A percentile compares a stretch with the other conserved stretches of the same genome.
These are phyloP conservation scores for Puccinia novopanici DNA, from an alignment of 1,284 basidiomycete species.

Conservation along the genomic window DNA sequence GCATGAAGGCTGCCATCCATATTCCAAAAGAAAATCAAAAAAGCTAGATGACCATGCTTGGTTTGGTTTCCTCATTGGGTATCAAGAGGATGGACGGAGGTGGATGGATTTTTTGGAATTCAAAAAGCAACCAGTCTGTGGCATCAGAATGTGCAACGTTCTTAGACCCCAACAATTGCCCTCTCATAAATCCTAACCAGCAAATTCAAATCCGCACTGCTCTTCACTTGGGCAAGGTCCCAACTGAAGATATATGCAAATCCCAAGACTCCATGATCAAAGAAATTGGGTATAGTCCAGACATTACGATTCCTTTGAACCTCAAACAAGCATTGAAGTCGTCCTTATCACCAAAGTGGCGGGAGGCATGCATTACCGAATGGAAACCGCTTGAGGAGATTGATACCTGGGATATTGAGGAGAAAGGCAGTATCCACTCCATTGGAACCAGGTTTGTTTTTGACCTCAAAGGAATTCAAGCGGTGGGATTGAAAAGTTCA, in stretches of 20 bases:
- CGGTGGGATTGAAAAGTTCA: background rate
- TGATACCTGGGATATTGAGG: no score
- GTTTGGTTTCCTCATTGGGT: background rate
- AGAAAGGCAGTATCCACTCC: background rate
- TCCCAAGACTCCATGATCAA: no score
- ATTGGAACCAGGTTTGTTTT: background rate
- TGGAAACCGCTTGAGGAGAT: background rate
- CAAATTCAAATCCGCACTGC: background rate
- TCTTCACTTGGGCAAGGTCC: no score
- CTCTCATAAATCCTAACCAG: background rate
- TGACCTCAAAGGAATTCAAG: constrained; percentile 11
- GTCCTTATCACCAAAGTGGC: background rate
- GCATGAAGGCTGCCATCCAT: background rate
- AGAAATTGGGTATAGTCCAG: no score
- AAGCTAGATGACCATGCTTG: background rate
- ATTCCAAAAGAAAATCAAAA: background rate
- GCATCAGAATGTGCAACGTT: background rate
- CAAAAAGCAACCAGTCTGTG: background rate
- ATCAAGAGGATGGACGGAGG: background rate
- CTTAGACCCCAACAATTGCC: background rate
- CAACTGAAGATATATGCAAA: no score
- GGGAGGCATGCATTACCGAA: background rate
- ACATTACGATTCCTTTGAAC: no score
- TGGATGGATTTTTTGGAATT: constrained; percentile 25
- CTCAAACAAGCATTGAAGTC: background rate